Evolutionary conservation across 116 monocot species (phyloP), one percentile per base, ranked within the genome.

Genomic region (Trichopus zeylanicus): DNA sequence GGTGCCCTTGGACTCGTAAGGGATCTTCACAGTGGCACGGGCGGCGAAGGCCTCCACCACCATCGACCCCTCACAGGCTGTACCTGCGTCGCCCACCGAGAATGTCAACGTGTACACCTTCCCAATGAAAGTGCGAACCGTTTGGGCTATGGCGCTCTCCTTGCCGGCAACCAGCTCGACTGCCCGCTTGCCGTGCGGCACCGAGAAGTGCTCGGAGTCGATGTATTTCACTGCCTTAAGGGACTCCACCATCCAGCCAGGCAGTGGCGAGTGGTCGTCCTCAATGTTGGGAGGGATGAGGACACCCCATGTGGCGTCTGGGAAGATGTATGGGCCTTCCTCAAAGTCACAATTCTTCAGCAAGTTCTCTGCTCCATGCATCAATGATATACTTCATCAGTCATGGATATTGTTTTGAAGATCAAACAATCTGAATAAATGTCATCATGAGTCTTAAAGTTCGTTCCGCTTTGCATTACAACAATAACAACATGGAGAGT

Each of bases 141-240:
- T 70, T 68, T 93, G 93, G 15, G 75, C 64, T 9, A 93, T 26
- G 2, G 72, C 81, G 56, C 93, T 80, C 72, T 93, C 93, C 63
- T 62, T 55, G 3, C 93, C 93, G 6, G 82, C 89, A 2, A 93
- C 48, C 1, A 93, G 76, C 78, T 88, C 93, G 12, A 93, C 70
- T 0, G 93, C 93, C 7, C 77, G 75, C 8, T 23, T 55, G 16
- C 88, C 88, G 3, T 48, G 53, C 7, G 85, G 85, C 53, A 88
- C 63, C 6, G 80, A 57, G 80, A 79, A 93, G 80, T 88, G 88
- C 5, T 19, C 68, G 55, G 74, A 57, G 60, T 86, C 78, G 48
- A 86, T 63, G 75, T 78, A 78, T 20, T 72, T 74, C 46, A 86
- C 71, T 28, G 81, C 81, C 35, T 81, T 81, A 23, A 77, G 55